Percentiles rank a stretch among this genome's conserved stretches.
These are phyloP conservation scores for Castanea crenata DNA, from an alignment of 306 rosid species.

Conservation along the genomic window DNA sequence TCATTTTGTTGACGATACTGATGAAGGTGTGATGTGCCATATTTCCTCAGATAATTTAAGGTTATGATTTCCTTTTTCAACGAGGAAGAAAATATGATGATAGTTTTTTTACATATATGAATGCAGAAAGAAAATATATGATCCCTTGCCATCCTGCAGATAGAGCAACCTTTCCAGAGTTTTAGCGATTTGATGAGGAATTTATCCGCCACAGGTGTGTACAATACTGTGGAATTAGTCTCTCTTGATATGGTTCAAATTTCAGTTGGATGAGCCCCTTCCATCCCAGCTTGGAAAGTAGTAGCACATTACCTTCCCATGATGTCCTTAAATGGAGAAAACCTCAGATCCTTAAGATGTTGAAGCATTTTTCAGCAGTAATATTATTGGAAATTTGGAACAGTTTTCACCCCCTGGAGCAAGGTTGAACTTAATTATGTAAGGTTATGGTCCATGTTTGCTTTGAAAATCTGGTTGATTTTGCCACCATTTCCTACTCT, in stretches of 20 bases:
- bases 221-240: neutral
- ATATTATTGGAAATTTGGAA: neutral
- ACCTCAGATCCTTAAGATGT: neutral
- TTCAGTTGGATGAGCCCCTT: neutral
- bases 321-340: neutral
- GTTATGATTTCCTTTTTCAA: neutral
- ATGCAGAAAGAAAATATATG: neutral
- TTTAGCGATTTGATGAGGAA: neutral
- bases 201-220: neutral
- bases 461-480: too few relatives aligned
- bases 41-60: neutral
- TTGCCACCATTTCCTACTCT: neutral
- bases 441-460: neutral
- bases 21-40: neutral
- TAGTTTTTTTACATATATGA: neutral
- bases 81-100: neutral
- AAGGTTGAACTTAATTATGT: neutral
- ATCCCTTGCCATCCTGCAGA: neutral
- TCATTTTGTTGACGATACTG: neutral
- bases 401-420: neutral
- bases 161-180: neutral
- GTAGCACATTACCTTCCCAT: neutral
- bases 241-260: neutral
- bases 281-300: neutral
- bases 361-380: neutral